These are phyloP conservation scores for Aspergillus versicolor DNA, from an alignment of 2,329 filamentous ascomycete species.

Conservation along the genomic window DNA sequence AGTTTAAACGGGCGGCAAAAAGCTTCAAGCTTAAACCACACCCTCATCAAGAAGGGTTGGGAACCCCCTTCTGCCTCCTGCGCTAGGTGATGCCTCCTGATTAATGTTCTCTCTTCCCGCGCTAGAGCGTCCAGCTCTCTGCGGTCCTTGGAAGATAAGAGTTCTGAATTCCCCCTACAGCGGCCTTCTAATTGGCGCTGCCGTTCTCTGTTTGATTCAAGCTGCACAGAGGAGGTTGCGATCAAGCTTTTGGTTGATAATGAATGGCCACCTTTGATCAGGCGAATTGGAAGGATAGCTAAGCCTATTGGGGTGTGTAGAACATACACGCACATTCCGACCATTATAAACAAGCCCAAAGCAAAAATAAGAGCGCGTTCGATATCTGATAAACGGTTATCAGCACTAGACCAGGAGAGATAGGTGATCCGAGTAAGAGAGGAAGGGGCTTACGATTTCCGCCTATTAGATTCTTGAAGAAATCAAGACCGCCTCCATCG, in stretches of 20 bases:
- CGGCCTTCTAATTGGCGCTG: slow-evolving; percentile 89
- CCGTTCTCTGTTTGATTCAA: slow-evolving; percentile 85
- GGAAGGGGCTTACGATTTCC: slow-evolving; percentile 65
- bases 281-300: slow-evolving; percentile 80
- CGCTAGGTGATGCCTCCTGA: slow-evolving; percentile 83
- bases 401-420: background rate
- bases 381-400: slow-evolving; percentile 56
- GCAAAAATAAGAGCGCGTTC: slow-evolving; percentile 91
- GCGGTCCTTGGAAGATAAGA: slow-evolving; percentile 79
- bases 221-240: slow-evolving; percentile 73
- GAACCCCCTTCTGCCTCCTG: slow-evolving; percentile 67
- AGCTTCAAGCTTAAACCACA: slow-evolving; percentile 78
- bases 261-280: slow-evolving; percentile 88
- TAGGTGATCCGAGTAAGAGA: background rate
- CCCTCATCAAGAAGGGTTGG: slow-evolving; percentile 68
- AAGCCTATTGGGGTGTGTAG: slow-evolving; percentile 87
- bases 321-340: slow-evolving; percentile 82
- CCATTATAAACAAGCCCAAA: slow-evolving; percentile 79
- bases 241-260: slow-evolving; percentile 78
- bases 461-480: slow-evolving; percentile 79
- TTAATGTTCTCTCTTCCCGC: slow-evolving; percentile 87
- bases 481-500: slow-evolving; percentile 74
- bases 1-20: slow-evolving; percentile 87
- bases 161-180: slow-evolving; percentile 71
- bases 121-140: slow-evolving; percentile 83